phyloP scores from a whole-genome alignment of 73 alveolate genomes.

The Loxodes magnus region DNA sequence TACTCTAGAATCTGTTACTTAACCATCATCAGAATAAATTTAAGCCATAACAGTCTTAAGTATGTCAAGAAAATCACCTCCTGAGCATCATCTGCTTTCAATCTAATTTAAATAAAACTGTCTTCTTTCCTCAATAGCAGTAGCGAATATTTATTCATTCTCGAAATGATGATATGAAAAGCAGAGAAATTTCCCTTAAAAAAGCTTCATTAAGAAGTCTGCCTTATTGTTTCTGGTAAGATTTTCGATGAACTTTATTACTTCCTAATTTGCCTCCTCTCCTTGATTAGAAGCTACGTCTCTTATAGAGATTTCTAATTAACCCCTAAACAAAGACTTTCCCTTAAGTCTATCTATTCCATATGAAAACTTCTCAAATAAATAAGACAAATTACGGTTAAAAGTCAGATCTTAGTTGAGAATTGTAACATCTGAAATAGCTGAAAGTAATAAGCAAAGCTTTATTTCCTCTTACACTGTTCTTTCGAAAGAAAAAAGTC shows the following conservation, averaged over 20 bases:
- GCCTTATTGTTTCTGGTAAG: not conserved
- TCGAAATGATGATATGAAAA: not conserved
- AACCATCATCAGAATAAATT: no score
- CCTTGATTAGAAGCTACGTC: not conserved
- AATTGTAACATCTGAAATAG: conserved; percentile 36
- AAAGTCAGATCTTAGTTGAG: conserved; percentile 32
- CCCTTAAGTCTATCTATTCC: conserved; percentile 8
- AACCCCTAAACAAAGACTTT: not conserved
- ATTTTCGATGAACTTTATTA: not conserved
- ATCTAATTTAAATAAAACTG: not conserved
- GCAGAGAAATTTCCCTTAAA: not conserved
- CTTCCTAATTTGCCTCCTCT: not conserved
- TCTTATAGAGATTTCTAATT: conserved; percentile 1
- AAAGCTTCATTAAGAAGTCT: not conserved
- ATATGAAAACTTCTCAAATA: not conserved
- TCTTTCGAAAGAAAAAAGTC: conserved; percentile 42
- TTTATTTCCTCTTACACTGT: conserved; percentile 49
- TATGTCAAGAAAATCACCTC: no score
- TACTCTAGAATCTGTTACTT: no score
- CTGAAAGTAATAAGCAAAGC: conserved; percentile 31
- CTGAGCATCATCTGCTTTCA: no score
- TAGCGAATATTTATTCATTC: not conserved
- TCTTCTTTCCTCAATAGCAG: not conserved
- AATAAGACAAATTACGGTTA: not conserved
- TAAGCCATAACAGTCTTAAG: no score